Percentiles rank a stretch among this genome's conserved stretches.
Conservation (phyloP, 768 basidiomycete species). For the Leccinellum luteum region DNA sequence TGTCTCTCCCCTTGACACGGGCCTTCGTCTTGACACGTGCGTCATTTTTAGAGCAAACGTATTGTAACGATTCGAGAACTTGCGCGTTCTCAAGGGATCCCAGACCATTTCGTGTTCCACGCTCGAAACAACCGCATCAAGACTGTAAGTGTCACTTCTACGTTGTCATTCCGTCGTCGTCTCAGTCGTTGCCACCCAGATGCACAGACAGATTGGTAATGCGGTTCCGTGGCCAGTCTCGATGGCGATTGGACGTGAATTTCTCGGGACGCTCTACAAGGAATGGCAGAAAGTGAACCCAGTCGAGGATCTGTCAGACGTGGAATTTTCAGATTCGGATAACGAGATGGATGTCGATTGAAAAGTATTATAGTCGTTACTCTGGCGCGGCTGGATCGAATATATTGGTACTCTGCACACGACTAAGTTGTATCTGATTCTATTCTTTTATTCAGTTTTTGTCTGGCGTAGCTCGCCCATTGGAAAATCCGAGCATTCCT, state of each 20-base stretch:
- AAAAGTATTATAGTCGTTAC: background rate
- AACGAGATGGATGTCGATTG: conserved; percentile 33
- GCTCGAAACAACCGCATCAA: conserved; percentile 50
- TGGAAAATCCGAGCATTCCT: background rate
- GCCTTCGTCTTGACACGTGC: background rate
- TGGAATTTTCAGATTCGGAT: conserved; percentile 25
- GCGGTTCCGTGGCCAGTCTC: conserved; percentile 70
- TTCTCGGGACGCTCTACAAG: conserved; percentile 50
- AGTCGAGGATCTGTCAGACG: conserved; percentile 24
- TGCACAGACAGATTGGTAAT: conserved; percentile 81
- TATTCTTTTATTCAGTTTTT: no score
- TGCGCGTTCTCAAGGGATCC: conserved; percentile 80
- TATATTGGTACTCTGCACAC: no score
- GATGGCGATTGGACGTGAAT: conserved; percentile 61
- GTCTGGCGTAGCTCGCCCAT: no score
- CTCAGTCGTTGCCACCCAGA: conserved; percentile 37
- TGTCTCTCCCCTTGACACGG: conserved; percentile 13
- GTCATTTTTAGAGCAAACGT: conserved; percentile 53
- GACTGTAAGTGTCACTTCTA: conserved; percentile 46
- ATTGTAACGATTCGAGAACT: conserved; percentile 74
- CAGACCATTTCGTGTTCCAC: conserved; percentile 67
- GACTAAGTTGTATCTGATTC: no score
- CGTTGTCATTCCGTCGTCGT: background rate
- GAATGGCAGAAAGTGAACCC: conserved; percentile 43
- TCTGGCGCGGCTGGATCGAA: no score